Evolutionary conservation across 768 basidiomycete genomes (phyloP).

Genomic region (Rhizopogon vulgaris): DNA sequence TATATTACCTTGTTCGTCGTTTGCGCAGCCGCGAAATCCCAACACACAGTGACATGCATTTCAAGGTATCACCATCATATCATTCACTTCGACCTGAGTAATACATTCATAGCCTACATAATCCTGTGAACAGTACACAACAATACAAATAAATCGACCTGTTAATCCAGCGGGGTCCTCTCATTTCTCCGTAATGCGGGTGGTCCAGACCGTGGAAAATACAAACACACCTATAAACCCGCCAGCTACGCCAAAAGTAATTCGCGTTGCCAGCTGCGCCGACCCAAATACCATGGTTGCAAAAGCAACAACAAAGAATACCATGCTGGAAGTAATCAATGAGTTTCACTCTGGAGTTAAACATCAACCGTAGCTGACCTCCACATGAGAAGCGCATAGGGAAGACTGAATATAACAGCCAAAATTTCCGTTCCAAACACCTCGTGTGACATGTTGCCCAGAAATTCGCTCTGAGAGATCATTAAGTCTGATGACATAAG

Average conservation of each 20-base stretch:
- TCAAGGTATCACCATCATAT: too few relatives aligned
- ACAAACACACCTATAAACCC: not conserved
- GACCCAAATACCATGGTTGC: not conserved
- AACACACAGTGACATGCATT: too few relatives aligned
- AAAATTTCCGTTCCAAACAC: conserved; percentile 18
- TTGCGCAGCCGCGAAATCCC: too few relatives aligned
- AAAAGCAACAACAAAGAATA: not conserved
- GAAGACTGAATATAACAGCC: conserved; percentile 25
- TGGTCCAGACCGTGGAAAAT: not conserved
- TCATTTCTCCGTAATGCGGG: not conserved
- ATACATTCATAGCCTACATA: not conserved
- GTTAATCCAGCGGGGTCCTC: not conserved
- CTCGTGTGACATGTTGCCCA: conserved; percentile 5
- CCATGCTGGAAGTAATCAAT: not conserved
- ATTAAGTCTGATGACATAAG: not conserved
- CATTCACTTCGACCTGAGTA: too few relatives aligned
- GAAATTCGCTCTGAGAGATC: conserved; percentile 12
- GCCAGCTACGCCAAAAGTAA: not conserved
- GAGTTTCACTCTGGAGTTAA: not conserved
- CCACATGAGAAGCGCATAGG: conserved; percentile 25
- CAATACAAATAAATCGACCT: too few relatives aligned
- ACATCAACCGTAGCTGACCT: conserved; percentile 11
- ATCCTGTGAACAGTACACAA: too few relatives aligned
- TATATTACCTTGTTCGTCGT: too few relatives aligned
- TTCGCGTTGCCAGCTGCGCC: not conserved